A percentile compares a stretch with the other conserved stretches of the same genome.
Evolutionary conservation across 1,139 yeast species (phyloP).

Genomic region (Candida gigantensis): DNA sequence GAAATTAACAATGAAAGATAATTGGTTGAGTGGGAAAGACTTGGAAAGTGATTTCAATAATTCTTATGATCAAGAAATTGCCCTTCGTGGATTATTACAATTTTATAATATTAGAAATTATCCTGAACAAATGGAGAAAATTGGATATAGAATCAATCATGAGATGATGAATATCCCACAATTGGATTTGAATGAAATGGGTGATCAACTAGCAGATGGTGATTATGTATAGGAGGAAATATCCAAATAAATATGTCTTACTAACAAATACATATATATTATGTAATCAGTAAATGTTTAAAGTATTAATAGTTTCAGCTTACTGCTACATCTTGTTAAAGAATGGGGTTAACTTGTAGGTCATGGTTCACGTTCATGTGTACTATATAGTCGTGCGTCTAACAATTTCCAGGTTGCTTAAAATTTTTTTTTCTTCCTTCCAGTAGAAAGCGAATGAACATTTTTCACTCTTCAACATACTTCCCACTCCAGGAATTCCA

Average conservation of each 20-base stretch:
- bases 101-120: conserved; percentile 71
- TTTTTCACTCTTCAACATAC: too few relatives aligned
- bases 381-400: too few relatives aligned
- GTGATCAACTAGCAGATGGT: conserved; percentile 9
- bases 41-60: conserved; percentile 73
- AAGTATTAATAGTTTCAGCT: too few relatives aligned
- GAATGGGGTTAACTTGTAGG: too few relatives aligned
- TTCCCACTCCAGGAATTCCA: too few relatives aligned
- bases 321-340: too few relatives aligned
- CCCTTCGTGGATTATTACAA: conserved; percentile 76
- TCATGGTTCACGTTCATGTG: too few relatives aligned
- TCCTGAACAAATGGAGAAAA: conserved; percentile 47
- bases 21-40: conserved; percentile 88
- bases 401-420: too few relatives aligned
- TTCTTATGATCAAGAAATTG: conserved; percentile 84
- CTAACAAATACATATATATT: too few relatives aligned
- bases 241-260: too few relatives aligned
- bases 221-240: conserved; percentile 12
- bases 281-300: too few relatives aligned
- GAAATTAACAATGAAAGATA: conserved; percentile 70
- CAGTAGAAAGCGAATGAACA: neutral
- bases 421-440: neutral
- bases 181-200: conserved; percentile 18
- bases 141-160: conserved; percentile 51
- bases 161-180: conserved; percentile 24